Base-by-base conservation (phyloP, 2,329 filamentous ascomycete genomes). In the Atkinsonella hypoxylon region DNA sequence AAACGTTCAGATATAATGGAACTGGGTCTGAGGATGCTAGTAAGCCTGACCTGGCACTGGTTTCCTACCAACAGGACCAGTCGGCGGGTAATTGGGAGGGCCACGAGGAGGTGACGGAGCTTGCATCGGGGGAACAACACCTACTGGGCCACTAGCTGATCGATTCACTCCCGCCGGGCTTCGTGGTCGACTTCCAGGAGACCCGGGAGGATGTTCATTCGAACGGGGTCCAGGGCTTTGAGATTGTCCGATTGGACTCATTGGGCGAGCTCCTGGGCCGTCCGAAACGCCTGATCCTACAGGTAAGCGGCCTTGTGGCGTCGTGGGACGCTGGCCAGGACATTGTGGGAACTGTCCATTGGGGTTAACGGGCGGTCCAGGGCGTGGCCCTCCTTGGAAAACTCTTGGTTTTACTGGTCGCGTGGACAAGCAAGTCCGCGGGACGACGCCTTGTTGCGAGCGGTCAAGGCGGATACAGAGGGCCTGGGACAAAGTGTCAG, bases 391-490 rank as follows among this genome's bases (percentile, higher is more conserved):
- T 32, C 71, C 70, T 49, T 68, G 72, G 18, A 71, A 72, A 40
- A 79, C 73, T 44, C 89, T 85, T 45, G 90, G 88, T 74, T 94
- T 96, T 55, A 97, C 86, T 17, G 91, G 89, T 47, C 89, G 83
- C 52, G 89, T 87, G 13, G 93, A 97, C 47, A 98, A 77, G 70
- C 93, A 98, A 38, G 90, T 95, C 58, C 93, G 82, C 13, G 93
- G 93, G 51, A 87, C 88, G 48, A 97, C 93, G 73, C 93, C 93
- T 72, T 97, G 90, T 60, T 87, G 78, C 54, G 89, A 90, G 56
- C 89, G 85, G 67, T 97, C 90, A 60, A 97, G 83, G 57, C 85
- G 85, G 58, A 89, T 86, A 68, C 89, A 96, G 50, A 97, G 87
- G 62, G 90, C 88, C 87, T 46, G 9, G 32, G 13, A 39, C 11